Base-by-base conservation (phyloP, 2,329 filamentous ascomycete species). In the Trichoderma asperellum region DNA sequence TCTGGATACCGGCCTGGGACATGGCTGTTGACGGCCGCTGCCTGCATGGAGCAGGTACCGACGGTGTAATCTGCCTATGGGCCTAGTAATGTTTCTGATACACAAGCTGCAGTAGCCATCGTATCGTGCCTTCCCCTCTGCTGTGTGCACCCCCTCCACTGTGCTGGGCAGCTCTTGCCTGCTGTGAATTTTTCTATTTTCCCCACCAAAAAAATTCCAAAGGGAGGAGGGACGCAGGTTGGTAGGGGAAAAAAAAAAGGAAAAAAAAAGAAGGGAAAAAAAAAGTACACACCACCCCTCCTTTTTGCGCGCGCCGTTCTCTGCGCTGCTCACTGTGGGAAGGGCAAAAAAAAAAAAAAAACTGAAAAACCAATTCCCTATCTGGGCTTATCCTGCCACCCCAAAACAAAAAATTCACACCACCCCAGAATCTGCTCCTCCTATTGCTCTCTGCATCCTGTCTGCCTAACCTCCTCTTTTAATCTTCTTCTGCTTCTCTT, bases 401-500 rank as follows among this genome's bases (percentile, higher is more conserved):
- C 67, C 66, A 64, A 65, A 69, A 69, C 60, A 60, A 68, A 65
- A 69, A 69, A 69, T 69, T 69, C 67, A 69, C 67, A 69, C 67
- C 67, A 69, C 67, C 59, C 67, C 60, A 65, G 49, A 65, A 53
- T 69, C 67, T 65, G 52, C 61, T 55, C 21, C 43, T 61, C 56
- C 62, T 59, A 67, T 67, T 70, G 56, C 68, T 68, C 34, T 70
- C 63, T 61, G 62, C 68, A 57, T 70, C 68, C 69, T 70, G 57
- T 59, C 60, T 69, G 66, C 69, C 69, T 61, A 69, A 69, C 69
- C 72, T 72, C 73, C 74, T 72, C 73, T 72, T 61, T 70, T 72
- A 74, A 74, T 70, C 68, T 71, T 73, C 73, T 71, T 70, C 73
- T 72, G 71, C 70, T 63, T 73, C 72, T 74, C 73, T 74, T 74